Evolutionary conservation across 1,284 basidiomycete genomes (phyloP).

Genomic region (Fomitiporia mediterranea): DNA sequence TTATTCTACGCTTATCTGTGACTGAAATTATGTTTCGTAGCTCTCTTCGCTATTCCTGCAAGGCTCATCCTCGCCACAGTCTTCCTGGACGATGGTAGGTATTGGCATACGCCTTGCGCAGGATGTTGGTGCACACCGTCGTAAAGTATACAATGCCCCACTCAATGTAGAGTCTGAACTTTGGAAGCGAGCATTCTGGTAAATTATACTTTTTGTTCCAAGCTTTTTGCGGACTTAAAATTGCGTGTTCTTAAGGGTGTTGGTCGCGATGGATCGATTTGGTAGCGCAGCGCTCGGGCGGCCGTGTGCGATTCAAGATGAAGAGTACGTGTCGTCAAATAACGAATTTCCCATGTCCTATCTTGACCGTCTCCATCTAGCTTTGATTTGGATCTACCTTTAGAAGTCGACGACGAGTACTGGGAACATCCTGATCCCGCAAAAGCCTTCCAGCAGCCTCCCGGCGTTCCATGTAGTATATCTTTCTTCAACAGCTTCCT

Average conservation of each 20-base stretch:
- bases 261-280: constrained; percentile 59
- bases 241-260: constrained; percentile 41
- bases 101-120: constrained; percentile 66
- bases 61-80: constrained; percentile 62
- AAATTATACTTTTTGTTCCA: constrained; percentile 23
- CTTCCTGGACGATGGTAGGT: constrained; percentile 69
- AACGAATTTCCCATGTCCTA: neutral
- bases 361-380: constrained; percentile 32
- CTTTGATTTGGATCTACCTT: constrained; percentile 69
- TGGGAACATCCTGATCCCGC: constrained; percentile 58
- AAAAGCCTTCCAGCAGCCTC: constrained; percentile 52
- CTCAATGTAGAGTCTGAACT: constrained; percentile 56
- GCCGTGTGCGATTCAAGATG: constrained; percentile 79
- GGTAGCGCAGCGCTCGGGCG: constrained; percentile 71
- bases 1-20: neutral
- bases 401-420: constrained; percentile 74
- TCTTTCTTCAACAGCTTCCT: constrained; percentile 54
- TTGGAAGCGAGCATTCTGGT: constrained; percentile 83
- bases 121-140: constrained; percentile 62
- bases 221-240: constrained; percentile 11
- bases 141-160: constrained; percentile 37
- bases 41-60: constrained; percentile 37
- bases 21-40: constrained; percentile 2
- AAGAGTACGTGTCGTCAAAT: constrained; percentile 54
- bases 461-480: constrained; percentile 47